A percentile compares a stretch with the other conserved stretches of the same genome.
These are phyloP conservation scores for Elymus sibiricus DNA, from an alignment of 176 grass and related monocot species.

Conservation along the genomic window DNA sequence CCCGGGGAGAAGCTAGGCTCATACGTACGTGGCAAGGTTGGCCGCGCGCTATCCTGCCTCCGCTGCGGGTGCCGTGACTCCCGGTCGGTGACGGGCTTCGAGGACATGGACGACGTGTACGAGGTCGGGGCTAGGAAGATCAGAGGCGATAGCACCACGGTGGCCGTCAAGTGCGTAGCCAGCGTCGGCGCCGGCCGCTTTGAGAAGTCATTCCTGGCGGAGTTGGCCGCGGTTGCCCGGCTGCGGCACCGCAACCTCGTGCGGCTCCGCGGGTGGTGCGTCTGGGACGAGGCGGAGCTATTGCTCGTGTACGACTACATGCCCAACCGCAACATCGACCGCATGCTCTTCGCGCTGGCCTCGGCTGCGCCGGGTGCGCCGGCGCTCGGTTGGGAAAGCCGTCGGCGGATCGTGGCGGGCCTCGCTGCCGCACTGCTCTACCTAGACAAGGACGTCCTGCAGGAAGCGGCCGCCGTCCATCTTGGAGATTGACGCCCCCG, in stretches of 20 bases:
- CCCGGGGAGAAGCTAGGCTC: neutral
- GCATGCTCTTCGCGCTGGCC: slow-evolving; percentile 47
- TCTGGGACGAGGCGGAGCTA: no score
- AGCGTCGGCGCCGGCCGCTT: slow-evolving; percentile 44
- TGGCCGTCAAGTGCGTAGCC: slow-evolving; percentile 79
- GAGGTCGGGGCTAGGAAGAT: neutral
- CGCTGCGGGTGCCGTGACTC: neutral
- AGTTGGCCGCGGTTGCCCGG: no score
- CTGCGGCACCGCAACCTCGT: no score
- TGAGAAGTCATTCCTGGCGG: no score
- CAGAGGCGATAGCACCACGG: slow-evolving; percentile 44
- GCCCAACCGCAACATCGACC: slow-evolving; percentile 84
- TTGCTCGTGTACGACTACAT: no score
- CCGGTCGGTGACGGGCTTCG: neutral
- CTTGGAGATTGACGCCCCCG: no score
- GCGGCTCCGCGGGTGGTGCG: no score
- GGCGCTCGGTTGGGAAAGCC: slow-evolving; percentile 52
- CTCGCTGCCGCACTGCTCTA: slow-evolving; percentile 74
- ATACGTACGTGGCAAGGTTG: neutral
- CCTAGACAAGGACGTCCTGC: no score
- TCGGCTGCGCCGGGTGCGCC: neutral
- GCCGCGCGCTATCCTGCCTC: neutral
- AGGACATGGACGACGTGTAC: slow-evolving; percentile 43
- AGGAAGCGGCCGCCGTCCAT: no score
- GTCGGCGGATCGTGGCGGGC: slow-evolving; percentile 50